phyloP scores from a whole-genome alignment of 2,329 filamentous ascomycete genomes.

The Colletotrichum orchidophilum region DNA sequence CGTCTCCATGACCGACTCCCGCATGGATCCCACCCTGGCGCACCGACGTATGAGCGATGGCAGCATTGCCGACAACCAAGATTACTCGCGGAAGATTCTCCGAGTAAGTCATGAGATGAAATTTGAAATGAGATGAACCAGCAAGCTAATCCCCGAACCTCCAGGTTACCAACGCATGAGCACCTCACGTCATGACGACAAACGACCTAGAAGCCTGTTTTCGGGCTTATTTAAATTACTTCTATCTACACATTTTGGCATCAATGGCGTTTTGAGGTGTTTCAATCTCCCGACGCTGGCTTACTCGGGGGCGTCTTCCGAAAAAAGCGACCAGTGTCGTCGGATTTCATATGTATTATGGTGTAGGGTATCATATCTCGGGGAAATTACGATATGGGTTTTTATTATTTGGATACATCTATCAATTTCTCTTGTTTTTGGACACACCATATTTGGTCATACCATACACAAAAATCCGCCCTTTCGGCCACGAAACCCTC shows the following conservation, averaged over 20 bases:
- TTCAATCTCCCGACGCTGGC: constrained; percentile 24
- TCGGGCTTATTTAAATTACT: constrained; percentile 39
- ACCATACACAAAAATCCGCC: constrained; percentile 36
- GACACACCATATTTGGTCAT: no score
- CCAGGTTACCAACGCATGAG: constrained; percentile 69
- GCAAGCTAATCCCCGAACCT: not conserved
- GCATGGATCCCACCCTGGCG: constrained; percentile 87
- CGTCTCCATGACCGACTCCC: constrained; percentile 80
- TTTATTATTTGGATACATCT: constrained; percentile 31
- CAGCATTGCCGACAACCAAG: constrained; percentile 96
- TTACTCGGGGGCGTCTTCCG: constrained; percentile 27
- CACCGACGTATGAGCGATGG: constrained; percentile 89
- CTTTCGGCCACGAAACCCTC: constrained; percentile 29
- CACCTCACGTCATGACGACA: constrained; percentile 45
- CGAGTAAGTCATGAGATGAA: constrained; percentile 71
- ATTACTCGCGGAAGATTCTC: constrained; percentile 95
- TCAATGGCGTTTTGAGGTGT: constrained; percentile 50
- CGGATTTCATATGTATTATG: constrained; percentile 37
- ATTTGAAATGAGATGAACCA: not conserved
- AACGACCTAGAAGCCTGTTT: constrained; percentile 43
- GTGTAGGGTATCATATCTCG: constrained; percentile 47
- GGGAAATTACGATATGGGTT: constrained; percentile 33
- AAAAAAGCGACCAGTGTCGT: constrained; percentile 29
- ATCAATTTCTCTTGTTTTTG: constrained; percentile 37
- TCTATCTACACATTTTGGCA: constrained; percentile 51